Base-by-base conservation (phyloP, 2,329 filamentous ascomycete species). In the Colletotrichum limetticola region DNA sequence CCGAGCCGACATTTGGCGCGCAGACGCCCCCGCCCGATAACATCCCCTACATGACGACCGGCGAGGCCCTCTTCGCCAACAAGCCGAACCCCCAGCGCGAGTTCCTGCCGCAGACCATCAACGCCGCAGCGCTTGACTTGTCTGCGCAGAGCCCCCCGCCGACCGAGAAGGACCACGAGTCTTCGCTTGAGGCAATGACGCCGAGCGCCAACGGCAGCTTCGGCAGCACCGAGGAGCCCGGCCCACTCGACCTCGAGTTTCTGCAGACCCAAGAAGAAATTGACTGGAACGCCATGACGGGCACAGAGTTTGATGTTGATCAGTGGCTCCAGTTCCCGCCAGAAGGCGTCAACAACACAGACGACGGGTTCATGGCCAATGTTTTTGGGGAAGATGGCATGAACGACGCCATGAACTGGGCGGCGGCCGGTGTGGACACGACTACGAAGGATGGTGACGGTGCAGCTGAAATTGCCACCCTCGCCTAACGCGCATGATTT, bases 281-380 rank as follows among this genome's bases (percentile, higher is more conserved):
- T 68, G 87, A 89, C 75, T 90, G 87, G 87, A 86, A 87, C 74
- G 85, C 85, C 24, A 81, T 88, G 4, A 82, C 86, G 19, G 86
- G 85, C 6, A 85, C 86, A 9, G 88, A 89, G 73, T 86, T 90
- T 71, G 88, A 91, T 68, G 88, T 90, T 66, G 88, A 90, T 70
- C 87, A 90, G 76, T 91, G 88, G 87, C 82, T 91, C 26, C 86
- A 90, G 72, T 91, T 89, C 74, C 88, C 88, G 6, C 83, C 84
- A 1, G 88, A 89, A 62, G 86, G 84, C 7, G 82, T 83, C 12
- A 84, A 82, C 71, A 81, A 79, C 46, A 76, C 78, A 8, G 83
- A 83, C n/a, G 83, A 83, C 30, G 79, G 79, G 28, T 76, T 84
- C 58, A 80, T 83, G 75, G 78, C 78, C 7, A 80, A 78, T 6